Percentiles rank a stretch among this genome's conserved stretches.
Evolutionary conservation across 2,329 filamentous ascomycete species (phyloP).

Genomic region (Pseudocercospora cruenta): DNA sequence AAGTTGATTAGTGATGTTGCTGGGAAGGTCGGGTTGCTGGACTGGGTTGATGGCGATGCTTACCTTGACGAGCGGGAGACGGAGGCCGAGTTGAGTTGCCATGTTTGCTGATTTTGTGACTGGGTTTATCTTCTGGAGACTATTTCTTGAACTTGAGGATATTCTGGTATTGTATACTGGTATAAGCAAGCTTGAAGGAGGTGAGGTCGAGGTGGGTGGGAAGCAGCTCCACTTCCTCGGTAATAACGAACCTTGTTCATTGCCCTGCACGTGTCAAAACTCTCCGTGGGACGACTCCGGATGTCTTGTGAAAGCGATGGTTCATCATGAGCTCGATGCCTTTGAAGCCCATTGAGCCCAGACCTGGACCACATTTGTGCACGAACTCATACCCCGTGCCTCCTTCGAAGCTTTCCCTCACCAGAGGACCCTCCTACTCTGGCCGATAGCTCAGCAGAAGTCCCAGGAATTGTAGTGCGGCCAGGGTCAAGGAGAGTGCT

Average conservation of each 20-base stretch:
- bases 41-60: background rate
- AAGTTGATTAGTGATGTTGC: background rate
- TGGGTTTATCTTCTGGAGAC: background rate
- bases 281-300: background rate
- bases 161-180: background rate
- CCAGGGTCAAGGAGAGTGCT: background rate
- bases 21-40: background rate
- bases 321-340: background rate
- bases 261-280: background rate
- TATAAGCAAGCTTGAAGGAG: background rate
- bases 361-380: too few relatives aligned
- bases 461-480: background rate
- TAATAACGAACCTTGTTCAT: background rate
- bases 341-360: background rate
- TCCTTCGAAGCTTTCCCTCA: background rate
- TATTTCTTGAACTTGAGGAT: background rate
- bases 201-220: background rate
- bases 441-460: background rate
- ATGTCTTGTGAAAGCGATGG: background rate
- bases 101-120: background rate
- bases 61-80: constrained; percentile 2
- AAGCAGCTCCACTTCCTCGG: background rate
- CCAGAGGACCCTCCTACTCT: background rate
- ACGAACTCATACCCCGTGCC: background rate
- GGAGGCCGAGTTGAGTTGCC: background rate